Evolutionary conservation across 2,329 filamentous ascomycete genomes (phyloP).

Genomic region (Conoideocrella luteorostrata): DNA sequence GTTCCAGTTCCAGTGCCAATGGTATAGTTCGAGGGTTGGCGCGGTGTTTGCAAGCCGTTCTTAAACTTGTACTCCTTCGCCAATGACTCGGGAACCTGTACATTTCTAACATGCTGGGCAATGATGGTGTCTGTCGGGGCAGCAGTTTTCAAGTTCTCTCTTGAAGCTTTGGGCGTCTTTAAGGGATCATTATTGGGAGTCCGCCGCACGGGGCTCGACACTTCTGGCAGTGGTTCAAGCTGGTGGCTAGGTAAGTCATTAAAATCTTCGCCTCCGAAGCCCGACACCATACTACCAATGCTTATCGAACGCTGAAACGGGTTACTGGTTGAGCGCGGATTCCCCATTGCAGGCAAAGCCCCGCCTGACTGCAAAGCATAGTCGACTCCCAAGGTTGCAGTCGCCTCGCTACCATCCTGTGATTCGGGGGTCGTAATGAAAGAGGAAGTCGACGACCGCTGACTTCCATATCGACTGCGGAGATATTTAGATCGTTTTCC

Average conservation of each 20-base stretch:
- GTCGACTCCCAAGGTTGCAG: constrained; percentile 61
- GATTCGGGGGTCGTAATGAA: constrained; percentile 48
- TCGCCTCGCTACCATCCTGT: constrained; percentile 64
- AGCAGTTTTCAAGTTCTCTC: constrained; percentile 40
- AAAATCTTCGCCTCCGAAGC: constrained; percentile 51
- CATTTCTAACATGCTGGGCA: constrained; percentile 79
- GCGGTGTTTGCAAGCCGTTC: constrained; percentile 55
- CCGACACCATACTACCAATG: constrained; percentile 80
- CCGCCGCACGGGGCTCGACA: constrained; percentile 33
- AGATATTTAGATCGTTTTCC: constrained; percentile 50
- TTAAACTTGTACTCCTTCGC: constrained; percentile 80
- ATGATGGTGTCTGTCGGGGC: constrained; percentile 83
- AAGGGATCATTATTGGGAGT: constrained; percentile 41
- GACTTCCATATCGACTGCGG: constrained; percentile 50
- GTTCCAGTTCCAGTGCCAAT: constrained; percentile 29
- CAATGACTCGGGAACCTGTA: constrained; percentile 84
- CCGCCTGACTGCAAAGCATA: constrained; percentile 79
- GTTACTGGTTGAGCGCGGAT: constrained; percentile 45
- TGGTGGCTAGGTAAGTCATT: constrained; percentile 38
- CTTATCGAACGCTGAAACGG: constrained; percentile 70
- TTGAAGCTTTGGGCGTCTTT: constrained; percentile 62
- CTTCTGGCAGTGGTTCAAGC: constrained; percentile 44
- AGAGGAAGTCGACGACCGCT: constrained; percentile 56
- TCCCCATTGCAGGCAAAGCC: constrained; percentile 52
- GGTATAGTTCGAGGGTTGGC: constrained; percentile 39